Evolutionary conservation across 2,329 filamentous ascomycete species (phyloP).

Genomic region (Magnaporthales sp.): DNA sequence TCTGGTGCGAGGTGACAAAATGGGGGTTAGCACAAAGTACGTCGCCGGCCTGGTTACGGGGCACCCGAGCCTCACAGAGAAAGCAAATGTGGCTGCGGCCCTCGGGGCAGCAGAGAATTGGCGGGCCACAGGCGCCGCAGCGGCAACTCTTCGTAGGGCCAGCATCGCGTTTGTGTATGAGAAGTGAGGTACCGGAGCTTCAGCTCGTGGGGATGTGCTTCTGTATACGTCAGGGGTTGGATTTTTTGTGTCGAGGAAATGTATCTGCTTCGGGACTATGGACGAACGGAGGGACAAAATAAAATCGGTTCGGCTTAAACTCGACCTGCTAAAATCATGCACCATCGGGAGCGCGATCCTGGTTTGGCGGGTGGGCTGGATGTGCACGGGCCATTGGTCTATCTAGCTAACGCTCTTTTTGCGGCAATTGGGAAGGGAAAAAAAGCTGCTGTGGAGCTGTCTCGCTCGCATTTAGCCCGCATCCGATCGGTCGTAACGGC

Average conservation of each 20-base stretch:
- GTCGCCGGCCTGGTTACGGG: neutral
- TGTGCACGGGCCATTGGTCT: neutral
- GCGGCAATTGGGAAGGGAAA: neutral
- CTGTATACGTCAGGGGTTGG: neutral
- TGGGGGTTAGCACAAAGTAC: slow-evolving; percentile 2
- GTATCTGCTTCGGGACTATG: neutral
- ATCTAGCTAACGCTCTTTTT: neutral
- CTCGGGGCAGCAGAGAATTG: slow-evolving; percentile 66
- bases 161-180: slow-evolving; percentile 59
- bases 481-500: neutral
- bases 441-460: neutral
- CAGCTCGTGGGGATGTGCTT: neutral
- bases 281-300: slow-evolving; percentile 1
- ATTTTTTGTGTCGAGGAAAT: neutral
- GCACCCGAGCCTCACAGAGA: slow-evolving; percentile 44
- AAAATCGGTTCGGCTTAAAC: neutral
- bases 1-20: slow-evolving; percentile 22
- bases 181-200: slow-evolving; percentile 16
- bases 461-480: neutral
- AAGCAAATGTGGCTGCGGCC: slow-evolving; percentile 36
- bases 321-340: neutral
- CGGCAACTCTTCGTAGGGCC: slow-evolving; percentile 63
- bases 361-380: neutral
- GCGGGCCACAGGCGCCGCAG: slow-evolving; percentile 58
- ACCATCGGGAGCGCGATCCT: neutral